Percentiles rank a stretch among this genome's conserved stretches.
Evolutionary conservation across 2,329 filamentous ascomycete genomes (phyloP).

Genomic region (Colletotrichum simmondsii): DNA sequence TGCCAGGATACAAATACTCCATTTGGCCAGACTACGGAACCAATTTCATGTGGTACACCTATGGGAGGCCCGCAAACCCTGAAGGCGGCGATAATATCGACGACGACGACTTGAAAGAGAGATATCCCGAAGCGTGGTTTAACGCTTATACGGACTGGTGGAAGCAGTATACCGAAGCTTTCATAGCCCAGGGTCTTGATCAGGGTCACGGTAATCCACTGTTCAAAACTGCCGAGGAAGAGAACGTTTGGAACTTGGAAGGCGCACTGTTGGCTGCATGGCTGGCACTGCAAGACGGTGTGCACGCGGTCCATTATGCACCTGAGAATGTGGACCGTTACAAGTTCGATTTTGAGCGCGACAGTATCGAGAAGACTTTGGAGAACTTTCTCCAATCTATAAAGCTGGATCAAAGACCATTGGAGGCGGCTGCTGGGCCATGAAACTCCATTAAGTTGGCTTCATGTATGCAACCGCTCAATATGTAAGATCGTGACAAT

Average conservation of each 20-base stretch:
- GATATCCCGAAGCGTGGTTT: not conserved
- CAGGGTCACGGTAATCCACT: not conserved
- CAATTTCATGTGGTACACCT: not conserved
- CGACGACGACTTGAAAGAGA: not conserved
- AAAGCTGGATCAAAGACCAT: not conserved
- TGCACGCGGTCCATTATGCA: not conserved
- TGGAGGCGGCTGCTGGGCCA: not conserved
- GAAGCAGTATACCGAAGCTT: not conserved
- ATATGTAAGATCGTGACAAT: not conserved
- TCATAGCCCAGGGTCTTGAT: not conserved
- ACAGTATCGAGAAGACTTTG: not conserved
- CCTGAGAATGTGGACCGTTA: not conserved
- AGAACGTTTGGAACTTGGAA: not conserved
- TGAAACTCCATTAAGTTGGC: not conserved
- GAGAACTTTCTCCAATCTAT: not conserved
- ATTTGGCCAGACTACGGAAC: not conserved
- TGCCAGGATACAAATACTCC: not conserved
- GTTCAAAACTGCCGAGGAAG: not conserved
- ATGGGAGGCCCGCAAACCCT: not conserved
- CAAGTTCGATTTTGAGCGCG: not conserved
- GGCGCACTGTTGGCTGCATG: not conserved
- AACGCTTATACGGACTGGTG: not conserved
- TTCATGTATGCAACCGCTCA: not conserved
- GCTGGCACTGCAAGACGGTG: not conserved
- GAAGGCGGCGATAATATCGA: not conserved